Conservation (phyloP, 192 early-diverging fungal genomes). For the Podochytrium sp. region DNA sequence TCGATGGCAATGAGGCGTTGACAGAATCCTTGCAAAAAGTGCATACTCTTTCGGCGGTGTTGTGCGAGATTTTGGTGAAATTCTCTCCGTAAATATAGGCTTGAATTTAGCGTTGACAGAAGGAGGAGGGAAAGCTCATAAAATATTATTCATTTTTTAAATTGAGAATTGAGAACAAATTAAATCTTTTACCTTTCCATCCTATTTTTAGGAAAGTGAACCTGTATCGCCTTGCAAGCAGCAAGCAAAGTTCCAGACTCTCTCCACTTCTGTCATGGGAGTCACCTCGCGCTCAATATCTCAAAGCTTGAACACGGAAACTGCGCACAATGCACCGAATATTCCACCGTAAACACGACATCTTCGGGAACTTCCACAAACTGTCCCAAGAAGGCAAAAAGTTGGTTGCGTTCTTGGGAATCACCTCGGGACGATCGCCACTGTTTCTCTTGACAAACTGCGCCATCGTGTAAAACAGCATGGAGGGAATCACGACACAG, state of each 20-base stretch:
- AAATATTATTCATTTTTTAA: no score
- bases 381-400: conserved; percentile 46
- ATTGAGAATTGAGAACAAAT: no score
- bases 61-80: no score
- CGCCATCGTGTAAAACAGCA: conserved; percentile 40
- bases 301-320: conserved; percentile 33
- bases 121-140: not conserved
- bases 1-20: no score
- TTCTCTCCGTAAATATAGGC: no score
- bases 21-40: no score
- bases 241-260: conserved; percentile 17
- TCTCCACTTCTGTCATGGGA: conserved; percentile 34
- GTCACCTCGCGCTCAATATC: conserved; percentile 13
- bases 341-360: conserved; percentile 46
- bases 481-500: conserved; percentile 25
- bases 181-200: no score
- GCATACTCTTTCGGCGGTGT: no score
- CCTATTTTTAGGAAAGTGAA: no score
- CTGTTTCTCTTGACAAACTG: conserved; percentile 37
- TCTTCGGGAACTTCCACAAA: conserved; percentile 45
- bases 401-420: conserved; percentile 34
- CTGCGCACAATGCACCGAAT: conserved; percentile 43
- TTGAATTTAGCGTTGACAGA: not conserved
- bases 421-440: conserved; percentile 36
- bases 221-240: conserved; percentile 18